These are phyloP conservation scores for Lentinula detonsa DNA, from an alignment of 768 basidiomycete species.

Conservation along the genomic window DNA sequence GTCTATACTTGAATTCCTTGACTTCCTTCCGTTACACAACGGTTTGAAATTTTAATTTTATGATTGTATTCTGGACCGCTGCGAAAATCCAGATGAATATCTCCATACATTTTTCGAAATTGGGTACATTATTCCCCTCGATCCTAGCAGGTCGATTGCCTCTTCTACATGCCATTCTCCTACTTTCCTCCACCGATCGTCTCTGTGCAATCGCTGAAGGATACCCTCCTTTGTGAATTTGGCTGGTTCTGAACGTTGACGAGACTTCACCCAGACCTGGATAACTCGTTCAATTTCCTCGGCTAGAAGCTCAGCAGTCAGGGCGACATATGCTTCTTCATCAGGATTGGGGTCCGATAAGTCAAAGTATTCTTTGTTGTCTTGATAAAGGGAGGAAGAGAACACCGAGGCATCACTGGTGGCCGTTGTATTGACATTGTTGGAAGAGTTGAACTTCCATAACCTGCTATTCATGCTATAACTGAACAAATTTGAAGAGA, in stretches of 20 bases:
- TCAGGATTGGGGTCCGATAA: slow-evolving; percentile 55
- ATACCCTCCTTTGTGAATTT: slow-evolving; percentile 37
- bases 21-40: too few species aligned
- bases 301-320: slow-evolving; percentile 48
- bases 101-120: background rate
- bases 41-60: too few species aligned
- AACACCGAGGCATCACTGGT: slow-evolving; percentile 24
- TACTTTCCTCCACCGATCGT: slow-evolving; percentile 61
- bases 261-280: slow-evolving; percentile 20
- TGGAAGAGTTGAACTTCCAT: slow-evolving; percentile 37
- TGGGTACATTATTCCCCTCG: slow-evolving; percentile 10
- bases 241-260: background rate
- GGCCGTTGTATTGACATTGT: slow-evolving; percentile 18
- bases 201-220: slow-evolving; percentile 38
- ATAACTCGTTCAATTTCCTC: slow-evolving; percentile 42
- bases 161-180: slow-evolving; percentile 63
- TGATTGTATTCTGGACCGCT: background rate
- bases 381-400: slow-evolving; percentile 12
- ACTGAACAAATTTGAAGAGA: slow-evolving; percentile 15
- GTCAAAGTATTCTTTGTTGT: slow-evolving; percentile 26
- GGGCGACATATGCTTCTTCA: slow-evolving; percentile 65
- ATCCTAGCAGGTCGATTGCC: slow-evolving; percentile 39
- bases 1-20: too few species aligned
- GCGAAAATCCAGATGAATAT: background rate
- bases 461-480: slow-evolving; percentile 17